Evolutionary conservation across 306 rosid genomes (phyloP).

Genomic region (Betula pendula): DNA sequence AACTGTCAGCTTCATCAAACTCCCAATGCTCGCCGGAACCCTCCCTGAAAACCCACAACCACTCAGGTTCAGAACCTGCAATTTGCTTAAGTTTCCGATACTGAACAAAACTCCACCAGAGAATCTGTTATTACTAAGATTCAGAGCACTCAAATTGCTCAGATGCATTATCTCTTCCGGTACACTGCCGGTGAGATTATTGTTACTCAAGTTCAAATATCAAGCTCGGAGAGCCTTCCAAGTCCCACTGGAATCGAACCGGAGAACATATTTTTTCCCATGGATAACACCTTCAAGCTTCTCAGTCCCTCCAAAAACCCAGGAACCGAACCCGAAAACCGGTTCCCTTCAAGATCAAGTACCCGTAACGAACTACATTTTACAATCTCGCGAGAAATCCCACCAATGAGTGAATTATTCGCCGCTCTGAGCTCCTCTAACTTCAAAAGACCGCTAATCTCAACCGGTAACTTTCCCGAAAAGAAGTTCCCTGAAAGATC

Average conservation of each 20-base stretch:
- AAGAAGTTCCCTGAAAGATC: constrained; percentile 74
- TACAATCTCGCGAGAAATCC: constrained; percentile 51
- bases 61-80: constrained; percentile 71
- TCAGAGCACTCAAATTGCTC: constrained; percentile 57
- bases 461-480: constrained; percentile 48
- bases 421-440: constrained; percentile 51
- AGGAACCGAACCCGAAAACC: constrained; percentile 55
- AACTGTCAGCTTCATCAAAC: constrained; percentile 59
- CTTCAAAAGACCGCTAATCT: constrained; percentile 46
- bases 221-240: constrained; percentile 50
- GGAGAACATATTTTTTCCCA: constrained; percentile 53
- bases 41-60: constrained; percentile 64
- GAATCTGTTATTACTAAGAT: constrained; percentile 67
- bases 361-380: constrained; percentile 57
- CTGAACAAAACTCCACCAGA: constrained; percentile 41
- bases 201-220: constrained; percentile 58
- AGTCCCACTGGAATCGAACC: constrained; percentile 54
- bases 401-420: constrained; percentile 57
- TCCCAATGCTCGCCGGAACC: constrained; percentile 58
- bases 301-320: constrained; percentile 43
- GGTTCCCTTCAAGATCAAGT: constrained; percentile 64
- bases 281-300: constrained; percentile 46
- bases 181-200: constrained; percentile 55
- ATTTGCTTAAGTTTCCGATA: constrained; percentile 50
- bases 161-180: constrained; percentile 54